Conservation (phyloP, 257 asterid genomes). For the Solanum pennellii region DNA sequence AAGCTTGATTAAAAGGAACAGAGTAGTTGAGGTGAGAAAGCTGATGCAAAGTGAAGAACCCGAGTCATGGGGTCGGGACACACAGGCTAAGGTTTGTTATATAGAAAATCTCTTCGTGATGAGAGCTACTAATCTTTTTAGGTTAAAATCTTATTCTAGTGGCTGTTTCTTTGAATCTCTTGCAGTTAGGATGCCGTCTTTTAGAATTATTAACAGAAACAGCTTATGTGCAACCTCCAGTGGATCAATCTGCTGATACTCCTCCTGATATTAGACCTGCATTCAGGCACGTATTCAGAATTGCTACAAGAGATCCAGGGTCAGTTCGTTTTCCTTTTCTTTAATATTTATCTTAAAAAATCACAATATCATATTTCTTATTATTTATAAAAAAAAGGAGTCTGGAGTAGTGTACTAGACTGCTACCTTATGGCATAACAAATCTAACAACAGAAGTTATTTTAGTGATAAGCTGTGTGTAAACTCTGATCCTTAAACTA, state of each 20-base stretch:
- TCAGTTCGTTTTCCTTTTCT: conserved; percentile 15
- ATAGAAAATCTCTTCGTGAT: neutral
- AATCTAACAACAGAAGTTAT: neutral
- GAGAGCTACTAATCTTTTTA: neutral
- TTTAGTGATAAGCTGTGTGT: neutral
- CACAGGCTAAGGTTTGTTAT: conserved; percentile 74
- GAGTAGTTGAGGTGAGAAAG: conserved; percentile 58
- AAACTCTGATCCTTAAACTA: neutral
- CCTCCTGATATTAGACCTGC: conserved; percentile 98
- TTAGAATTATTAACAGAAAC: conserved; percentile 67
- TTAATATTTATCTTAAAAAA: neutral
- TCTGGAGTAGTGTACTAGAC: neutral
- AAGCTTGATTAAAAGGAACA: conserved; percentile 56
- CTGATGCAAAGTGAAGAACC: conserved; percentile 64
- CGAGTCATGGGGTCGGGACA: conserved; percentile 71
- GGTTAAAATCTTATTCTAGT: neutral
- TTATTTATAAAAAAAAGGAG: neutral
- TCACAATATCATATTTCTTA: neutral
- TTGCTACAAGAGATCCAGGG: conserved; percentile 57
- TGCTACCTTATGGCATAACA: neutral
- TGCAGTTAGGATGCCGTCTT: conserved; percentile 95
- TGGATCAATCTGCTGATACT: conserved; percentile 55
- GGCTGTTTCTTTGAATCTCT: conserved; percentile 1
- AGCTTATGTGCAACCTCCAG: conserved; percentile 84
- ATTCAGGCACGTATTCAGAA: conserved; percentile 72